phyloP scores from a whole-genome alignment of 2,329 filamentous ascomycete genomes.

The Bretziella fagacearum region DNA sequence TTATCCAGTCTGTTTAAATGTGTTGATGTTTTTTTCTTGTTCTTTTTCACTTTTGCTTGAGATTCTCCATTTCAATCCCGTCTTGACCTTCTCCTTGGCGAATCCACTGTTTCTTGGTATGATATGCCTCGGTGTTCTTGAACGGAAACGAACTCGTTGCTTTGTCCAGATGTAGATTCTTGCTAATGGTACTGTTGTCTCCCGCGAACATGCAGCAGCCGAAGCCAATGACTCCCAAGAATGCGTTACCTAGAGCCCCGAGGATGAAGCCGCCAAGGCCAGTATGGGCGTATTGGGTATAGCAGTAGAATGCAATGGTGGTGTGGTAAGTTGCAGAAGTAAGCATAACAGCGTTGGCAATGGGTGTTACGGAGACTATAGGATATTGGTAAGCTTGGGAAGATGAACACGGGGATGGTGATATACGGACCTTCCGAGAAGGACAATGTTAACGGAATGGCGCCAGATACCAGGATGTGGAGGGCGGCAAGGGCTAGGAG shows the following conservation, averaged over 20 bases:
- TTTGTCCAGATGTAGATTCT: conserved; percentile 24
- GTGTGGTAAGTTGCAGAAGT: conserved; percentile 52
- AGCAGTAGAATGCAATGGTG: conserved; percentile 46
- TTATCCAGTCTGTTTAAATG: no score
- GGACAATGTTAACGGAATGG: conserved; percentile 44
- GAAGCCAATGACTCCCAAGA: conserved; percentile 38
- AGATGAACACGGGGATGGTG: not conserved
- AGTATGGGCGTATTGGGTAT: conserved; percentile 44
- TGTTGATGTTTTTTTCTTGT: no score
- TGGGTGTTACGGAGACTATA: conserved; percentile 33
- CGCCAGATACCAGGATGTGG: conserved; percentile 52
- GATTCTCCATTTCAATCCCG: conserved; percentile 1
- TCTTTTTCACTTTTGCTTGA: not conserved
- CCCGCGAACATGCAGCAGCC: conserved; percentile 24
- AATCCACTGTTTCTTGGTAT: conserved; percentile 25
- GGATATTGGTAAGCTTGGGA: not conserved
- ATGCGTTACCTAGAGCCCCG: conserved; percentile 38
- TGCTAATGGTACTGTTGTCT: conserved; percentile 24
- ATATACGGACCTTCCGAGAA: conserved; percentile 13
- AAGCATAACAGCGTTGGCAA: conserved; percentile 47
- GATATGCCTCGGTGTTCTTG: conserved; percentile 24
- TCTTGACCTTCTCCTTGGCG: not conserved
- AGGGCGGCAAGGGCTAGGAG: conserved; percentile 47
- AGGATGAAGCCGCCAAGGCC: conserved; percentile 41
- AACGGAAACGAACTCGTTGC: conserved; percentile 26